Percentiles rank a stretch among this genome's conserved stretches.
These are phyloP conservation scores for Zygoascus ofunaensis DNA, from an alignment of 805 yeast genomes.

Conservation along the genomic window DNA sequence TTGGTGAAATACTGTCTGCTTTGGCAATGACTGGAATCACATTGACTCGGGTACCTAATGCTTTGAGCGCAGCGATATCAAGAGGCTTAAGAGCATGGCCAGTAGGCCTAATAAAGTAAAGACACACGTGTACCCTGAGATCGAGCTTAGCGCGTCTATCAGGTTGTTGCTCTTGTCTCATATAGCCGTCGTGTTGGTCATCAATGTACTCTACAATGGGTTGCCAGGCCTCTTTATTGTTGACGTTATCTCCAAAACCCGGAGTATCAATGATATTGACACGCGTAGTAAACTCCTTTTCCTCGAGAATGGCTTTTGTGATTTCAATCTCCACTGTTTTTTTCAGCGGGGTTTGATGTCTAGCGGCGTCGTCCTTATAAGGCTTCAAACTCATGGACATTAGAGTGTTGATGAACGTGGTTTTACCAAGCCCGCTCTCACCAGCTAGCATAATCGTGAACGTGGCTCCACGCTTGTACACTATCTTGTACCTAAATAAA, in stretches of 20 bases:
- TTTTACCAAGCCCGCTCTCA: constrained; percentile 69
- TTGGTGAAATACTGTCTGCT: constrained; percentile 60
- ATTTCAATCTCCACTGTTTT: constrained; percentile 33
- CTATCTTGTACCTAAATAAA: constrained; percentile 29
- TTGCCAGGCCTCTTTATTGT: constrained; percentile 58
- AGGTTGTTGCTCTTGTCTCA: constrained; percentile 74
- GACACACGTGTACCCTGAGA: constrained; percentile 71
- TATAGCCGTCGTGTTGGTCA: constrained; percentile 59
- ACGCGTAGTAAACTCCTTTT: constrained; percentile 48
- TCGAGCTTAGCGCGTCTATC: constrained; percentile 46
- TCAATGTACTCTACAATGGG: constrained; percentile 68
- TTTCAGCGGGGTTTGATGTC: constrained; percentile 32
- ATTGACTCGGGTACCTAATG: constrained; percentile 61
- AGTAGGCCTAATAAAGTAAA: constrained; percentile 71
- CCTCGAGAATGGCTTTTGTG: constrained; percentile 45
- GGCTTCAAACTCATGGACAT: constrained; percentile 45
- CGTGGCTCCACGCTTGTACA: constrained; percentile 48
- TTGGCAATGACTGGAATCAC: constrained; percentile 75
- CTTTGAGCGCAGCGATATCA: constrained; percentile 67
- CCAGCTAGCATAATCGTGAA: constrained; percentile 83
- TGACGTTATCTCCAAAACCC: constrained; percentile 63
- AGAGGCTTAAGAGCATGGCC: constrained; percentile 51
- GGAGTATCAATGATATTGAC: constrained; percentile 65
- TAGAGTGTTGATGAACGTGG: constrained; percentile 47
- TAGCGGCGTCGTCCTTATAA: constrained; percentile 32